Conservation (phyloP, 148 eudicot species). For the Salicornia ramosissima region DNA sequence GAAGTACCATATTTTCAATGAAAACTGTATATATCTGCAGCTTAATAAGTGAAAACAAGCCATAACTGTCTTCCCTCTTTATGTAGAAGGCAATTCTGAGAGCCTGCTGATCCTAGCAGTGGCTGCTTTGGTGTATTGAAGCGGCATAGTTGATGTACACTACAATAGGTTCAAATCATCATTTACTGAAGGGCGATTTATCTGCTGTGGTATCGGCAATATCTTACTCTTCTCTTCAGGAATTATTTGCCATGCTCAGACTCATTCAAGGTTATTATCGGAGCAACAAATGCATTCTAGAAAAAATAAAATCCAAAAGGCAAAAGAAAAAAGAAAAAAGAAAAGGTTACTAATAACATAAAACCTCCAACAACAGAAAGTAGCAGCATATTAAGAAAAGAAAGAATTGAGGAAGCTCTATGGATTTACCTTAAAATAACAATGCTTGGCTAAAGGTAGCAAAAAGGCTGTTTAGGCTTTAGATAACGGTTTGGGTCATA, state of each 20-base stretch:
- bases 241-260: slow-evolving; percentile 1
- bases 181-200: background rate
- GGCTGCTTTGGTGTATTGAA: background rate
- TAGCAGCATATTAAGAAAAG: background rate
- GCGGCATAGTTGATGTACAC: background rate
- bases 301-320: background rate
- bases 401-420: background rate
- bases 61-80: background rate
- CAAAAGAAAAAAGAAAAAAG: background rate
- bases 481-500: background rate
- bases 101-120: background rate
- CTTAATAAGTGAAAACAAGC: background rate
- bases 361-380: background rate
- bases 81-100: background rate
- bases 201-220: background rate
- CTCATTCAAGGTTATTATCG: background rate
- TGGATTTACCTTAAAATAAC: background rate
- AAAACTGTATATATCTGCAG: background rate
- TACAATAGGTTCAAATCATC: background rate
- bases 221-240: background rate
- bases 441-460: background rate
- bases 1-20: background rate
- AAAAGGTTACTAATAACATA: background rate
- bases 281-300: slow-evolving; percentile 14
- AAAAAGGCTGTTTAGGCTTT: background rate